phyloP scores from a whole-genome alignment of 179 eudicot species.

The Silene coronaria region DNA sequence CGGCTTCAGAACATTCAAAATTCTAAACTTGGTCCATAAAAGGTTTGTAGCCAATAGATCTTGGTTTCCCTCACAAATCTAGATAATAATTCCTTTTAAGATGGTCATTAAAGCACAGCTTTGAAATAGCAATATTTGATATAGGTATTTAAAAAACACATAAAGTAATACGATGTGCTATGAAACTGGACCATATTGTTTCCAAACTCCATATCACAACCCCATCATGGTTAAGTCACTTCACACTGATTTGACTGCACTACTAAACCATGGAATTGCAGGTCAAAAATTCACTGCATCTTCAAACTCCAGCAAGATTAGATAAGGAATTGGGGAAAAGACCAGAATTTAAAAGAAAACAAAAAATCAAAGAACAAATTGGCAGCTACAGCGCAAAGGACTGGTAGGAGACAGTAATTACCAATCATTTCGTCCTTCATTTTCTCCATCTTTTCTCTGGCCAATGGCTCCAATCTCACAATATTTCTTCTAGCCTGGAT shows the following conservation, averaged over 20 bases:
- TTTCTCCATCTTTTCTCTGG: conserved; percentile 78
- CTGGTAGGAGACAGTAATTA: conserved; percentile 18
- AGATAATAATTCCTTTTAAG: not conserved
- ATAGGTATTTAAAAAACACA: not conserved
- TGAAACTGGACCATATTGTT: not conserved
- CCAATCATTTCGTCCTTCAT: conserved; percentile 99
- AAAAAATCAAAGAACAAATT: not conserved
- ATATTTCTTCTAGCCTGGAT: conserved; percentile 63
- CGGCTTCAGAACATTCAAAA: not conserved
- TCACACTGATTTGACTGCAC: not conserved
- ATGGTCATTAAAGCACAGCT: not conserved
- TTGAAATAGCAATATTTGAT: not conserved
- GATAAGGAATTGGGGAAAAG: not conserved
- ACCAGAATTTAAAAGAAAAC: not conserved
- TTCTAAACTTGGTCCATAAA: not conserved
- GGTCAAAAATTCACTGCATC: not conserved
- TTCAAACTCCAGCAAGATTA: not conserved
- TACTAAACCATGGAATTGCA: not conserved
- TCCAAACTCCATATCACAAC: not conserved
- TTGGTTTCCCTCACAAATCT: conserved; percentile 1
- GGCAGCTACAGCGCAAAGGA: not conserved
- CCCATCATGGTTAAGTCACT: not conserved
- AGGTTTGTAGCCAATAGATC: not conserved
- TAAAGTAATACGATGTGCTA: not conserved
- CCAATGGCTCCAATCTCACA: conserved; percentile 79